Evolutionary conservation across 2,329 filamentous ascomycete genomes (phyloP), one percentile per base, ranked within the genome.

Genomic region (Calonectria hongkongensis): DNA sequence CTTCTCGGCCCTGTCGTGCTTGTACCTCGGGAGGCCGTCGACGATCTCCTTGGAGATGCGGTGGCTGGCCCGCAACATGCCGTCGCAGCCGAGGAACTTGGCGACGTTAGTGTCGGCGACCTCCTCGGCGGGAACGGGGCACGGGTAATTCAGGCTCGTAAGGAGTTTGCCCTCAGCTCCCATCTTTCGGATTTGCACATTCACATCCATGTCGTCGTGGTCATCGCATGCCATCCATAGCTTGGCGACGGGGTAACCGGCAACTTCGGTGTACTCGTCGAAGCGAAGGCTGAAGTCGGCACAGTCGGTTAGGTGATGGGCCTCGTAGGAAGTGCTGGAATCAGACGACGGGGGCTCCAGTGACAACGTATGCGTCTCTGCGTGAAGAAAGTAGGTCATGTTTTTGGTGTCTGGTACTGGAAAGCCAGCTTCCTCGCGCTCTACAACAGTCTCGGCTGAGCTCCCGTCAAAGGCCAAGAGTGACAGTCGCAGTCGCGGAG

Each of bases 71-170:
- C 63, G 45, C 63, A 66, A 18, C 30, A 66, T 39, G 0, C 63
- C 63, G 16, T 66, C 30, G 15, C 30, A 41, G 28, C 63, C 63
- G n/a, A 66, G n/a, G n/a, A 36, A 66, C 25, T 66, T 66, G 28
- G 47, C 63, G 1, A 41, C 36, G 25, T 66, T 66, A 0, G 36
- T 41, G 47, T 66, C 18, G 12, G 45, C 13, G 25, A 66, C 63
- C 47, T 66, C 30, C 13, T 54, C 63, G 6, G 16, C 25, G 10
- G 63, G 63, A n/a, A 66, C 63, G n/a, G 63, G 63, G 33, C 63
- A 66, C 15, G 63, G 63, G 33, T 66, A 66, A 18, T 66, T 66
- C 47, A 66, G 63, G 25, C 54, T 60, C 21, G 33, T 25, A 21
- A 50, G 62, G 7, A 48, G 30, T 7, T 39, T 65, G n/a, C 62